Evolutionary conservation across 164 flowering plant species (phyloP).

Genomic region (Akebia trifoliata): DNA sequence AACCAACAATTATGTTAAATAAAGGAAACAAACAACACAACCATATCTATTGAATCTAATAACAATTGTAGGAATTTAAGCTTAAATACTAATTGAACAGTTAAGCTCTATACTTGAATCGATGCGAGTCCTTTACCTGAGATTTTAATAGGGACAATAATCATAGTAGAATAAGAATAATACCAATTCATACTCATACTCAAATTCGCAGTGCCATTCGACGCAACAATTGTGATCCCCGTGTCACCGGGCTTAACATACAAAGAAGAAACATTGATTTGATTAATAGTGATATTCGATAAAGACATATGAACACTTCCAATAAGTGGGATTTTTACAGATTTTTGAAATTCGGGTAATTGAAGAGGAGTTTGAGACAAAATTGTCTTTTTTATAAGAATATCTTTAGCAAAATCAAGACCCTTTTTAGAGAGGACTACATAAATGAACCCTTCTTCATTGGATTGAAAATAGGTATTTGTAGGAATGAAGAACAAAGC

Average conservation of each 20-base stretch:
- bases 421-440: constrained; percentile 52
- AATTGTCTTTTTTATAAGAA: constrained; percentile 50
- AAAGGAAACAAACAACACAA: background rate
- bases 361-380: constrained; percentile 53
- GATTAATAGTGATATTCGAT: constrained; percentile 50
- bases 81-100: background rate
- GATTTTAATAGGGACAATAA: constrained; percentile 44
- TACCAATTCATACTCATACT: constrained; percentile 73
- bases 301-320: constrained; percentile 50
- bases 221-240: constrained; percentile 55
- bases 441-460: constrained; percentile 43
- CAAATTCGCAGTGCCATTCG: constrained; percentile 66
- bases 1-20: background rate
- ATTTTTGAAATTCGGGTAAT: constrained; percentile 49
- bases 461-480: constrained; percentile 20
- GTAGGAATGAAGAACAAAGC: constrained; percentile 24
- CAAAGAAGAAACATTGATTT: constrained; percentile 44
- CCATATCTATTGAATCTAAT: background rate
- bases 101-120: constrained; percentile 43
- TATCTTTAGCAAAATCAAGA: constrained; percentile 62
- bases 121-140: constrained; percentile 66
- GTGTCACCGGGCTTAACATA: constrained; percentile 46
- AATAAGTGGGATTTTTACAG: constrained; percentile 52
- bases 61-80: too few species aligned
- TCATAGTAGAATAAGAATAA: constrained; percentile 63